Evolutionary conservation across 495 filamentous ascomycete genomes (phyloP), one percentile per base, ranked within the genome.

Genomic region (Astrocystis sublimbata): DNA sequence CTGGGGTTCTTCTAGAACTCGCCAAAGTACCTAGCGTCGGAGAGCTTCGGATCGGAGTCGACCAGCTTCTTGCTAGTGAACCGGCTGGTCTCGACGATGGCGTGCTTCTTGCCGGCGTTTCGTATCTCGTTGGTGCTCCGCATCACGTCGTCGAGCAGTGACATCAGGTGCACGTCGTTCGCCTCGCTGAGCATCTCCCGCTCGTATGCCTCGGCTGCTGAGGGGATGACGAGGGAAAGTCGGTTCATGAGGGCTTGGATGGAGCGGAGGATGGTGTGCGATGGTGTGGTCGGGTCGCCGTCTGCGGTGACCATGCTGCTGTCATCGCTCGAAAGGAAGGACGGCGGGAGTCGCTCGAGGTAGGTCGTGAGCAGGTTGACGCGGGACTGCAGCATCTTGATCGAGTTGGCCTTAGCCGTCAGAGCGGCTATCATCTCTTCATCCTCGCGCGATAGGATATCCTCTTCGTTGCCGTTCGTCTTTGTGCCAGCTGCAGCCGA

Each of bases 311-410:
- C 72, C 49, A 73, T 63, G 30, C 71, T 61, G 1, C 69, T 68
- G 24, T 68, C 65, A 46, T 75, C 72, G 28, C 74, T 78, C 13
- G 78, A 76, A 23, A 86, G 76, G 65, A 87, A 83, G 23, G 82
- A 84, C 0, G 85, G 79, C 5, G 91, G 90, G 5, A 94, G 83
- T 41, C 83, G 85, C 54, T 87, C 76, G 50, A 98, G 84, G 72
- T 97, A 98, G 36, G 83, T 82, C 63, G 87, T 88, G 57, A 98
- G 84, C 60, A 98, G 85, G 13, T 84, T 81, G 70, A 98, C 88
- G 46, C 96, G 89, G 15, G 88, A 85, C 69, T 92, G 88, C 54
- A 98, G 83, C 85, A 96, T 97, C 74, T 89, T 89, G 67, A 96
- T 87, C 26, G 96, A 93, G 74, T 98, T 98, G 40, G 86, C 81